Base-by-base conservation (phyloP, 352 stramenopile species). In the Pythium plurisporium region DNA sequence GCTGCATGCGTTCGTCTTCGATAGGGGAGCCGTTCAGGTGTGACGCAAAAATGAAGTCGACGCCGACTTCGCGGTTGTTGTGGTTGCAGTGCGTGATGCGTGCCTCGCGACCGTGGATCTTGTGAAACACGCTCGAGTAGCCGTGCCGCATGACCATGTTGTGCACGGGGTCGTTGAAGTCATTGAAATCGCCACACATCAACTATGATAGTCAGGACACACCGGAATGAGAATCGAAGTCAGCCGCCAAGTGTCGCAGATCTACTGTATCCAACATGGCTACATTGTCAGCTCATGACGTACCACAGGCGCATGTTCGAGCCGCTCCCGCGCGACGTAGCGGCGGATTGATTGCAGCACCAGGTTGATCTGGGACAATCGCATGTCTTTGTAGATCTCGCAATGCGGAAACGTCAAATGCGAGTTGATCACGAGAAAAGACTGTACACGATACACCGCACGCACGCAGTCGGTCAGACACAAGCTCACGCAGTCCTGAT, bases 1-100 rank as follows among this genome's bases (percentile, higher is more conserved):
- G 68, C 46, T 89, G 68, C 47, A 93, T 58, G 20, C 61, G 61
- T n/a, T 68, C 47, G 11, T 49, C 15, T 53, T 56, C 19, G 19
- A 17, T 22, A 11, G 23, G 29, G 20, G 49, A 23, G 2, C 48
- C 68, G 26, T 77, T 30, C 22, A 89, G 19, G 38, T 83, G 69
- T 11, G 79, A 76, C 1, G 77, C 77, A 48, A 94, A 94, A 61
- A 94, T 90, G 55, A 94, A 94, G 47, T 94, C 84, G 25, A 94
- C 84, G 37, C 80, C 79, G 34, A 94, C 84, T 56, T 94, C 82
- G 50, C 78, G 75, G 67, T 94, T 94, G 69, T 94, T 94, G 63
- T 94, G 84, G 59, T 94, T 94, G 65, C 82, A 91, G 67, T 94
- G 84, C 40, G 84, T 94, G 60, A 94, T 90, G 22, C 80, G 67